A percentile compares a stretch with the other conserved stretches of the same genome.
These are phyloP conservation scores for Conoideocrella luteorostrata DNA, from an alignment of 2,329 filamentous ascomycete genomes.

Conservation along the genomic window DNA sequence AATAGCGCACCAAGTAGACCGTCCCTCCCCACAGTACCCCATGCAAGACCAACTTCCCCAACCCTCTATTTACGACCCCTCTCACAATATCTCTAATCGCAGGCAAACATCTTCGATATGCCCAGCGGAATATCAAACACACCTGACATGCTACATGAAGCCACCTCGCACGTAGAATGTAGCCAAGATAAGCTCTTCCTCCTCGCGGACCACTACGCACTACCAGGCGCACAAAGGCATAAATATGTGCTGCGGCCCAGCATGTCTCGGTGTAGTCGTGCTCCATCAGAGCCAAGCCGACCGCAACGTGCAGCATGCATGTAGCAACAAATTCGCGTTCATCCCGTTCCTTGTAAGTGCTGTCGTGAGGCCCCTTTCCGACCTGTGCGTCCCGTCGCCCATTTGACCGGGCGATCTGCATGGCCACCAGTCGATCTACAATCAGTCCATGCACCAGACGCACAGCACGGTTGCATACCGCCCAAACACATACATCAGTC, in stretches of 20 bases:
- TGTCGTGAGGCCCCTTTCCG: no score
- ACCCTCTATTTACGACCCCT: slow-evolving; percentile 2
- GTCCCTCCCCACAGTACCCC: slow-evolving; percentile 12
- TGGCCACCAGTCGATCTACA: not conserved
- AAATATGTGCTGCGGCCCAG: slow-evolving; percentile 19
- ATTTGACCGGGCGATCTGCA: no score
- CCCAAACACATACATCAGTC: slow-evolving; percentile 10
- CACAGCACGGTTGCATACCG: not conserved
- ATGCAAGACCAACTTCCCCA: slow-evolving; percentile 10
- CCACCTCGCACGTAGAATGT: slow-evolving; percentile 10
- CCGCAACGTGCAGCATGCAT: slow-evolving; percentile 16
- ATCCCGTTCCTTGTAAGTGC: no score
- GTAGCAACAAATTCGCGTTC: no score
- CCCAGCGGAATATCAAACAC: slow-evolving; percentile 15
- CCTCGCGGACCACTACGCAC: slow-evolving; percentile 5
- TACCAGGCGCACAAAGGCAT: slow-evolving; percentile 18
- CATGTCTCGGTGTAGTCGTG: slow-evolving; percentile 21
- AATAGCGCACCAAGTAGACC: slow-evolving; percentile 23
- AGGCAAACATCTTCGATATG: not conserved
- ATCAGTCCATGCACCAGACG: not conserved
- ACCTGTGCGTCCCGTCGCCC: no score
- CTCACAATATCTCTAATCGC: not conserved
- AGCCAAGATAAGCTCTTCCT: slow-evolving; percentile 10
- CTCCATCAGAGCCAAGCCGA: slow-evolving; percentile 22
- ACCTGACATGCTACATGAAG: slow-evolving; percentile 11